phyloP scores from a whole-genome alignment of 1,284 basidiomycete genomes.

The Retiboletus flavoniger region DNA sequence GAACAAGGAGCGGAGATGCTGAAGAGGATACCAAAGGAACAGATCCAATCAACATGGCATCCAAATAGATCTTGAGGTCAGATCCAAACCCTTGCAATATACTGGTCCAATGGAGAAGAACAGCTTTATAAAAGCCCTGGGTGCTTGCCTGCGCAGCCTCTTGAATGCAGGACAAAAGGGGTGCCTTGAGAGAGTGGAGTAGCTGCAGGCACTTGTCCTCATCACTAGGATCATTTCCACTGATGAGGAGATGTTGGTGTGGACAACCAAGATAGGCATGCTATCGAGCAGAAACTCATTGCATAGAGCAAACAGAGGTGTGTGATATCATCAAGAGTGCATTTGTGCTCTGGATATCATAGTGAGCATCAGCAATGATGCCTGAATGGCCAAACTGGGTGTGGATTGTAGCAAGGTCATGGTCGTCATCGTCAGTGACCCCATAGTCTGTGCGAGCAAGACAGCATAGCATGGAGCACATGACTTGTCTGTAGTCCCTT shows the following conservation, averaged over 20 bases:
- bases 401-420: not conserved
- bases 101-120: constrained; percentile 1
- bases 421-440: not conserved
- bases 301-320: constrained; percentile 2
- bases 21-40: not conserved
- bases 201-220: too few relatives aligned
- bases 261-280: not conserved
- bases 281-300: not conserved
- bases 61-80: not conserved
- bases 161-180: not conserved
- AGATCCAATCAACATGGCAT: not conserved
- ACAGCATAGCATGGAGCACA: constrained; percentile 14
- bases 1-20: not conserved
- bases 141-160: not conserved
- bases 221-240: too few relatives aligned
- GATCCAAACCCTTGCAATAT: not conserved
- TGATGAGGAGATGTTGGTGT: not conserved
- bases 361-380: not conserved
- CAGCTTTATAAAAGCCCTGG: not conserved
- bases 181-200: not conserved
- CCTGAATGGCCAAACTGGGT: constrained; percentile 1
- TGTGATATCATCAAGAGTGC: not conserved
- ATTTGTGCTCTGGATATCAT: constrained; percentile 7
- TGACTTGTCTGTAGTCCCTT: constrained; percentile 2
- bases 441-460: not conserved